Evolutionary conservation across 2,329 filamentous ascomycete species (phyloP).

Genomic region (Hysterium pulicare): DNA sequence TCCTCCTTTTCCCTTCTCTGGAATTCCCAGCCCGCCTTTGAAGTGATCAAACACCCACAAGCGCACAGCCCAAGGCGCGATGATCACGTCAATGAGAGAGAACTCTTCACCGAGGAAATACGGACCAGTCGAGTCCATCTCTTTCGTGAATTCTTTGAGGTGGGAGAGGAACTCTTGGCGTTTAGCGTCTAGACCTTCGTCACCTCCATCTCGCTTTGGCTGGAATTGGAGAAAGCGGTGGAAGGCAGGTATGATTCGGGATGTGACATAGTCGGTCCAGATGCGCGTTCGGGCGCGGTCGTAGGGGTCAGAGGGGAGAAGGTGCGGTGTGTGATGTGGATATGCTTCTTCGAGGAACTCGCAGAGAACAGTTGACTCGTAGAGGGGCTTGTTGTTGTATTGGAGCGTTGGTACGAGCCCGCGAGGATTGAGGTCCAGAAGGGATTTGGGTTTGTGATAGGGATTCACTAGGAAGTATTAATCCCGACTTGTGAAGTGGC

Average conservation of each 20-base stretch:
- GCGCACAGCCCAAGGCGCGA: constrained; percentile 70
- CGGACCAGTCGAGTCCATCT: constrained; percentile 61
- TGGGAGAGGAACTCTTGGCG: constrained; percentile 57
- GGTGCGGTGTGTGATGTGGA: constrained; percentile 44
- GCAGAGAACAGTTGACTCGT: constrained; percentile 69
- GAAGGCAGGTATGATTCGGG: constrained; percentile 65
- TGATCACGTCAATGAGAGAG: constrained; percentile 65
- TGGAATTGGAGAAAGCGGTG: constrained; percentile 59
- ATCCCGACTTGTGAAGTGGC: not conserved
- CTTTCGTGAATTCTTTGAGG: constrained; percentile 58
- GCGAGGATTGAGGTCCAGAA: constrained; percentile 69
- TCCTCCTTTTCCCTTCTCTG: constrained; percentile 45
- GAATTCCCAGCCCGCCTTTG: constrained; percentile 58
- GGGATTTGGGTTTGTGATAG: constrained; percentile 66
- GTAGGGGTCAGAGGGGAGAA: constrained; percentile 63
- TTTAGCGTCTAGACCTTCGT: constrained; percentile 48
- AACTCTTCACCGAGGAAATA: constrained; percentile 65
- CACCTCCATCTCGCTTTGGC: constrained; percentile 35
- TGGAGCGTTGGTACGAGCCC: constrained; percentile 71
- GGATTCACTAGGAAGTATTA: constrained; percentile 66
- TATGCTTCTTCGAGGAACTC: constrained; percentile 75
- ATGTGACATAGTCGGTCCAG: constrained; percentile 71
- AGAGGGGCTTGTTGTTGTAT: constrained; percentile 57
- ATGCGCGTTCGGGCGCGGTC: constrained; percentile 63
- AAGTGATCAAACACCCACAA: constrained; percentile 74